Evolutionary conservation across 148 eudicot genomes (phyloP), one percentile per base, ranked within the genome.

Genomic region (Fagopyrum esculentum): DNA sequence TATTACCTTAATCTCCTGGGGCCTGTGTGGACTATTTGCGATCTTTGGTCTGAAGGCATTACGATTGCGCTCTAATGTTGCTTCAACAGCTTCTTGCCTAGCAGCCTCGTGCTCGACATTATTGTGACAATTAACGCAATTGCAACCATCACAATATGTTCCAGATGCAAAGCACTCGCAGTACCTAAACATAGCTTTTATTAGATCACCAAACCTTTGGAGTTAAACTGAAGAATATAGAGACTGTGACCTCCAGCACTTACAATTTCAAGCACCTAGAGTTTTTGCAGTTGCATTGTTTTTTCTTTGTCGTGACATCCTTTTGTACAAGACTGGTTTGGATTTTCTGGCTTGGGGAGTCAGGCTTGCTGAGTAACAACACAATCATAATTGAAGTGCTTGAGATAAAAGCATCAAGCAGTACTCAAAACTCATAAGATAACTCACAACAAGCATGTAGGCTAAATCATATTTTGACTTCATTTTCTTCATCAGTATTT

Each of bases 121-220:
- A 75, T 92, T 92, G 83, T 85, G 84, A 81, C 97, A 92, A 63
- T 92, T 86, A 45, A 45, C 13, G 81, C 94, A 92, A 73, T 89
- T 89, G 84, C 97, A 92, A 22, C 94, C 97, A 80, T 86, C 87
- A 79, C 94, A 92, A 80, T 85, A 86, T 43, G 68, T 77, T 61
- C 97, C 97, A 72, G 86, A 74, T 26, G 94, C 87, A 87, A 89
- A 92, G 86, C 94, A 92, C 77, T 88, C 97, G 57, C 97, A 92
- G 74, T 92, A 92, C 94, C 97, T 92, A 85, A 73, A 55, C n/a
- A 54, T 16, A 78, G 80, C 22, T 64, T 45, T 10, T 22, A 26
- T 63, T 75, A 75, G 17, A 49, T 9, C 69, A 46, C 57, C 70
- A 52, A 29, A 44, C 48, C 29, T 63, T 51, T 35, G 52, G 17